Conservation (phyloP, 805 yeast genomes). For the Wickerhamomyces xylosicus region DNA sequence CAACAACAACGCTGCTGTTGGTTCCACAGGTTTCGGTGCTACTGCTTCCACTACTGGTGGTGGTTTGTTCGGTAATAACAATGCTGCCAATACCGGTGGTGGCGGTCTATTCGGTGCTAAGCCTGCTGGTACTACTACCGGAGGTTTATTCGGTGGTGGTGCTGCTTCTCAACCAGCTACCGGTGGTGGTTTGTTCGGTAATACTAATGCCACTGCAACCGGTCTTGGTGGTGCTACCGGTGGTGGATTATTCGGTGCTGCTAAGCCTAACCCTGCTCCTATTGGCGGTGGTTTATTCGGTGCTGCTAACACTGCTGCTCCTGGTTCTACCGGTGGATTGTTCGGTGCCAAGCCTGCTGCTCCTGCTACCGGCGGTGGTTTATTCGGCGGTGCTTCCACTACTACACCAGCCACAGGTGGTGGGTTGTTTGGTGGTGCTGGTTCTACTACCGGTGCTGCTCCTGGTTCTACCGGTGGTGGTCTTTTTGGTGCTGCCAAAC, state of each 20-base stretch:
- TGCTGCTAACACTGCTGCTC: conserved; percentile 11
- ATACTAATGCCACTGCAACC: conserved; percentile 9
- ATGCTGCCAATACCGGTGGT: conserved; percentile 10
- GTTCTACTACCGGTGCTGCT: conserved; percentile 17
- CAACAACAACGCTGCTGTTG: conserved; percentile 4
- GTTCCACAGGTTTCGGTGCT: conserved; percentile 5
- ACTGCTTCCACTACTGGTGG: conserved; percentile 21
- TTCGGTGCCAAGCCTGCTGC: conserved; percentile 15
- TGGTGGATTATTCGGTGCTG: conserved; percentile 5
- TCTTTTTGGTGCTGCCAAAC: conserved; percentile 17
- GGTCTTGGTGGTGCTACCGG: conserved; percentile 10
- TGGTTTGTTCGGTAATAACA: conserved; percentile 27
- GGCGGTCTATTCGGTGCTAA: conserved; percentile 6
- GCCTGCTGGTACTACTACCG: conserved; percentile 13
- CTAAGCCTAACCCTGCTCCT: conserved; percentile 7
- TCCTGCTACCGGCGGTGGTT: conserved; percentile 9
- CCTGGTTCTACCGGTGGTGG: conserved; percentile 22
- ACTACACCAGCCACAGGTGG: conserved; percentile 15
- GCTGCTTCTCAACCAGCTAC: conserved; percentile 13
- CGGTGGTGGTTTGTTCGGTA: conserved; percentile 31
- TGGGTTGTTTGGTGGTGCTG: conserved; percentile 6
- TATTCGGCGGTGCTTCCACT: conserved; percentile 10
- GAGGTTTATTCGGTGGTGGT: conserved; percentile 21
- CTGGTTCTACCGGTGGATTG: conserved; percentile 14
- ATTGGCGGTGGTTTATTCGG: conserved; percentile 24